These are phyloP conservation scores for Meyerozyma guilliermondii DNA, from an alignment of 1,139 yeast genomes.

Conservation along the genomic window DNA sequence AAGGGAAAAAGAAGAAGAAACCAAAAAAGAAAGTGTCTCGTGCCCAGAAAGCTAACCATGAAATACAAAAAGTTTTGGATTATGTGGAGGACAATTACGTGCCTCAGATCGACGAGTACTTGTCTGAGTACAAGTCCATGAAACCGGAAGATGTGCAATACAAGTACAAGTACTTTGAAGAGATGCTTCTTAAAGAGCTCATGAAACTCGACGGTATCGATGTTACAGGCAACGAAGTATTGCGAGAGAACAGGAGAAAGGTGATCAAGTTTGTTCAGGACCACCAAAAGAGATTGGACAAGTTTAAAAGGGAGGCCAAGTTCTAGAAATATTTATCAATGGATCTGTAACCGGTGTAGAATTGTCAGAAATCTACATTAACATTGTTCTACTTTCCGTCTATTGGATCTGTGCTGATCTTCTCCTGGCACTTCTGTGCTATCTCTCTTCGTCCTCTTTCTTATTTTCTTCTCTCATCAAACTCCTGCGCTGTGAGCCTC, in stretches of 20 bases:
- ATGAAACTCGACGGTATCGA: conserved; percentile 66
- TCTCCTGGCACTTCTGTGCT: no score
- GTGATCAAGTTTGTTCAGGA: conserved; percentile 58
- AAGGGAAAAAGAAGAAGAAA: conserved; percentile 16
- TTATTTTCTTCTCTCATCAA: conserved; percentile 4
- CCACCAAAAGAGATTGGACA: conserved; percentile 55
- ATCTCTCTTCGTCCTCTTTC: no score
- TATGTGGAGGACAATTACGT: conserved; percentile 39
- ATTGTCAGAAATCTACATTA: no score
- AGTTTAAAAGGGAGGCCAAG: conserved; percentile 36
- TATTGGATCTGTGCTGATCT: no score
- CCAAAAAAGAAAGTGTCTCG: conserved; percentile 35
- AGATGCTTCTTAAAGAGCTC: conserved; percentile 60
- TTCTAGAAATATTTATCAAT: conserved; percentile 7
- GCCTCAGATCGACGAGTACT: conserved; percentile 39
- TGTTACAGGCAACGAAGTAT: conserved; percentile 40
- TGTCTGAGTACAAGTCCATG: conserved; percentile 29
- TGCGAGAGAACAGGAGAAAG: conserved; percentile 55
- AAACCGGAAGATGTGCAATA: conserved; percentile 39
- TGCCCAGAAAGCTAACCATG: conserved; percentile 41
- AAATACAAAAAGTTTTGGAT: conserved; percentile 39
- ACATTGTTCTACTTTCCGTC: no score
- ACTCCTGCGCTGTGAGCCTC: conserved; percentile 13
- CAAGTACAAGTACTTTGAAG: conserved; percentile 56
- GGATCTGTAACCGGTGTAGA: no score